Percentiles rank a stretch among this genome's conserved stretches.
Evolutionary conservation across 176 grass and related monocot genomes (phyloP).

Genomic region (Echinochloa phyllopogon): DNA sequence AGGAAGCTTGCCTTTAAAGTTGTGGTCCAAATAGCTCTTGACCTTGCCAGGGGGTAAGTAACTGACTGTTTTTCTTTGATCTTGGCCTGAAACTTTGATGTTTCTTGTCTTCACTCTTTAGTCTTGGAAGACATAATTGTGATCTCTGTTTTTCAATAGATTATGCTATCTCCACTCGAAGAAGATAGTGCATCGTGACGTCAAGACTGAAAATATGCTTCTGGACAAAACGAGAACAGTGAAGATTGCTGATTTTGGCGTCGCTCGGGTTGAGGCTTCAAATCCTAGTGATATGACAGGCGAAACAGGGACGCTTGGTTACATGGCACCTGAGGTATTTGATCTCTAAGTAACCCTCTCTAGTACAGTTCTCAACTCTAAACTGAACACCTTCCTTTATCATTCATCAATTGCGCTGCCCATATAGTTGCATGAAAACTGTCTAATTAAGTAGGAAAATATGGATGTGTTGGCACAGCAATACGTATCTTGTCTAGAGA

Average conservation of each 20-base stretch:
- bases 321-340: conserved; percentile 99
- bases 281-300: conserved; percentile 99
- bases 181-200: conserved; percentile 97
- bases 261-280: conserved; percentile 97
- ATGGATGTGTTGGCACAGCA: neutral
- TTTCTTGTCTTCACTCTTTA: conserved; percentile 16
- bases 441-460: neutral
- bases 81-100: conserved; percentile 13
- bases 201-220: conserved; percentile 99
- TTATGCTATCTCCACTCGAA: conserved; percentile 97
- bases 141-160: conserved; percentile 45
- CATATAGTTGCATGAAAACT: conserved; percentile 21
- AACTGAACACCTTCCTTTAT: neutral
- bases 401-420: conserved; percentile 1
- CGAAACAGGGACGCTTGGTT: conserved; percentile 99
- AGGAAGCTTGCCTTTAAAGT: conserved; percentile 97
- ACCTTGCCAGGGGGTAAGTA: conserved; percentile 90
- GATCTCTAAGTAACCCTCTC: conserved; percentile 1
- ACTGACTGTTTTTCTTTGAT: neutral
- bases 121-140: conserved; percentile 26
- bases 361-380: neutral
- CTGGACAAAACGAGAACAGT: conserved; percentile 90
- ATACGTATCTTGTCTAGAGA: neutral
- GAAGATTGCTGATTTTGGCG: conserved; percentile 99
- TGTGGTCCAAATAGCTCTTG: conserved; percentile 87